These are phyloP conservation scores for Pythium insidiosum DNA, from an alignment of 352 stramenopile genomes.

Conservation along the genomic window DNA sequence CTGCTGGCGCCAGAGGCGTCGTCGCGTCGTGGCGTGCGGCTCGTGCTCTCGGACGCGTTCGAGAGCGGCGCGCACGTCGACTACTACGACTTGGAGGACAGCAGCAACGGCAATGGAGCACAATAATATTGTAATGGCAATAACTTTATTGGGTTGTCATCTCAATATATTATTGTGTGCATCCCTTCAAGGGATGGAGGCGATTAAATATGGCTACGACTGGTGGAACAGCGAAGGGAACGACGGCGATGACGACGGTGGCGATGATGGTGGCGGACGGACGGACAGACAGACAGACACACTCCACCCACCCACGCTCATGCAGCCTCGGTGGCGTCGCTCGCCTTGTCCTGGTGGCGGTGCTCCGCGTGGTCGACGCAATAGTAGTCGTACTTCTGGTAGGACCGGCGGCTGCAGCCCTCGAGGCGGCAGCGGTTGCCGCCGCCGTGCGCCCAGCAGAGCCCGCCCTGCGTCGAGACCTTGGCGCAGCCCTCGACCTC, in stretches of 20 bases:
- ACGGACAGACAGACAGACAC: no score
- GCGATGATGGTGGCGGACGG: no score
- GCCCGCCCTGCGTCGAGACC: conserved; percentile 52
- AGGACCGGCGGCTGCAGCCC: conserved; percentile 59
- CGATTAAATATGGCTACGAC: no score
- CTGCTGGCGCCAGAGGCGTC: conserved; percentile 48
- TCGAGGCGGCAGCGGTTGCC: conserved; percentile 62
- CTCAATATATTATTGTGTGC: no score
- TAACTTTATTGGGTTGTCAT: not conserved
- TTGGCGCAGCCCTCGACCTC: conserved; percentile 45
- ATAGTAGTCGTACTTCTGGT: conserved; percentile 71
- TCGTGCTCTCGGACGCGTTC: conserved; percentile 41
- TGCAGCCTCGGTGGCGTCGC: not conserved
- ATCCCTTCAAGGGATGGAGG: no score
- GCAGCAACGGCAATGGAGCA: not conserved
- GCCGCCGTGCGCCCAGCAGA: conserved; percentile 74
- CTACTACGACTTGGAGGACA: conserved; percentile 50
- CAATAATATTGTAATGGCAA: no score
- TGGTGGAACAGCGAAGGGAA: no score
- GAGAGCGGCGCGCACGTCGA: conserved; percentile 66
- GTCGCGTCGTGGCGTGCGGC: conserved; percentile 44
- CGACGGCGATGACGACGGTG: no score
- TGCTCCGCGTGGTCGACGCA: conserved; percentile 42
- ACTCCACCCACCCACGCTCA: not conserved
- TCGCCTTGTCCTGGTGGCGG: not conserved